Base-by-base conservation (phyloP, 108 stramenopile genomes). In the Nitzschia sp. region DNA sequence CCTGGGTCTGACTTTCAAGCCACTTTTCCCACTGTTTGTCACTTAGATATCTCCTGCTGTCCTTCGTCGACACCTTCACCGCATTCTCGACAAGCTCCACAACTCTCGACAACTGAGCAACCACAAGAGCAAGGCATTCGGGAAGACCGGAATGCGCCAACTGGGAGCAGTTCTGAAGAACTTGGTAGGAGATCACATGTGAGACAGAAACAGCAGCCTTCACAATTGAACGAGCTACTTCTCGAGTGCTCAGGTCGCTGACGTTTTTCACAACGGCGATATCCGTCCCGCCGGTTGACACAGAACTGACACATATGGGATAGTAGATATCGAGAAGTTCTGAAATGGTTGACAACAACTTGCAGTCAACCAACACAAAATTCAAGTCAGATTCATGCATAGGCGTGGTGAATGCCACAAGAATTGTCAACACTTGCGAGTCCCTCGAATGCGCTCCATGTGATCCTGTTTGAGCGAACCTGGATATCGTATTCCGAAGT, bases 111-210 rank as follows among this genome's bases (percentile, higher is more conserved):
- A 75, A 60, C 50, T 68, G 63, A 22, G 44, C 15, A 12, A 75
- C 26, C 10, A 75, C 57, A 29, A 68, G 21, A 54, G 61, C 53
- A 41, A 66, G 57, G 43, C 66, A 75, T 15, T 22, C 6, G 21
- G 73, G 39, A 29, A 40, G n/a, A 20, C 37, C 11, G 19, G 3
- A 34, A 34, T 34, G 29, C 29, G 29, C 29, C 5, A 5, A 34
- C 29, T 34, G 29, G 5, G 29, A 34, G 5, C 29, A 12, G 41
- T 5, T 43, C 46, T 40, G 26, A 21, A 51, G 52, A 54, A 66
- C 48, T 64, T 81, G 80, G 40, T 58, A 81, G 14, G 29, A 38
- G 15, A 77, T 25, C 7, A 77, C 68, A 59, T 81, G 75, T 19
- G 50, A 12, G 19, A 70, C 43, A 48, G 76, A 50, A 29, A 70